Percentiles rank a stretch among this genome's conserved stretches.
These are phyloP conservation scores for Malassezia cuniculi DNA, from an alignment of 1,284 basidiomycete genomes.

Conservation along the genomic window DNA sequence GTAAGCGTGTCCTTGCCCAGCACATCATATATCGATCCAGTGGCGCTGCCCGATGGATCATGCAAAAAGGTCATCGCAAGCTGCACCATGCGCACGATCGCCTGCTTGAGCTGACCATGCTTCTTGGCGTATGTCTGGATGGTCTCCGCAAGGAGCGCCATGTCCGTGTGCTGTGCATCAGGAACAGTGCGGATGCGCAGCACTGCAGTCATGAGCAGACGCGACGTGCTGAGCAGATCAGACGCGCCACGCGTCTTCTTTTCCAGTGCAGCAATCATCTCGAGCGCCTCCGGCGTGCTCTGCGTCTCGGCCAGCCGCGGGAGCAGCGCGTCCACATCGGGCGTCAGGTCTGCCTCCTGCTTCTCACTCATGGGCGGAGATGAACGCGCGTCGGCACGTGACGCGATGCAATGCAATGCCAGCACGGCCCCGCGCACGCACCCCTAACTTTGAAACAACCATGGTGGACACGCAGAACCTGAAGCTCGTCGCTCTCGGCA, in stretches of 20 bases:
- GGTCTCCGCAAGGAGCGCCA: constrained; percentile 28
- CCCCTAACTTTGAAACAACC: background rate
- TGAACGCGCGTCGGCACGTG: too few relatives aligned
- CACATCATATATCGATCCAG: constrained; percentile 8
- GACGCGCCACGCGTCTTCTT: constrained; percentile 96
- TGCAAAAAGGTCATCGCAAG: constrained; percentile 37
- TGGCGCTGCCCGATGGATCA: constrained; percentile 18
- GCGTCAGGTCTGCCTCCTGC: constrained; percentile 51
- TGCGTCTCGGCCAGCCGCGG: constrained; percentile 46
- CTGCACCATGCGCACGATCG: constrained; percentile 70
- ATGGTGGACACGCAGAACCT: constrained; percentile 19
- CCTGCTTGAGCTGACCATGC: constrained; percentile 88
- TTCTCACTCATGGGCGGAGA: constrained; percentile 46
- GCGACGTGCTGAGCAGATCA: constrained; percentile 76
- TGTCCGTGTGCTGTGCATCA: constrained; percentile 17
- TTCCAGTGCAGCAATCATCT: constrained; percentile 76
- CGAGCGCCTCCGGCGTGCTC: constrained; percentile 54
- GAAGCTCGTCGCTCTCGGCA: constrained; percentile 43
- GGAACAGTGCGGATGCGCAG: constrained; percentile 32
- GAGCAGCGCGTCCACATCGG: constrained; percentile 49
- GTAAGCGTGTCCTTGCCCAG: constrained; percentile 11
- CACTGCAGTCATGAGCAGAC: constrained; percentile 63
- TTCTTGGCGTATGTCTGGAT: constrained; percentile 59
- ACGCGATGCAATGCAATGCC: too few relatives aligned
- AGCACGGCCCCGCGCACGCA: too few relatives aligned